Evolutionary conservation across 352 stramenopile genomes (phyloP).

Genomic region (Pythium monospermum): DNA sequence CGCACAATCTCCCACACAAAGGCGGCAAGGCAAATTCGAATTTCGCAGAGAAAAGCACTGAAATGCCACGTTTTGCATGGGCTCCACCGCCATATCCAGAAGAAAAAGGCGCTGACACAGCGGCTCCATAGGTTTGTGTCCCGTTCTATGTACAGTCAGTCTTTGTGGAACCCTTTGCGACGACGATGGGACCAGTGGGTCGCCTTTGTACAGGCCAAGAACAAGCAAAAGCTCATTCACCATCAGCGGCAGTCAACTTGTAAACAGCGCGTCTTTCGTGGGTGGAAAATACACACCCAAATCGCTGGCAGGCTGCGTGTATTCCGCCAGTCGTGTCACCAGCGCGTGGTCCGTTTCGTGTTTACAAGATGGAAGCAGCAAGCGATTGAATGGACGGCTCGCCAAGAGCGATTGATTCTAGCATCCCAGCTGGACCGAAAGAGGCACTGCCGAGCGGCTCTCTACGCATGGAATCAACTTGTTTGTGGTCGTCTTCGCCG

Average conservation of each 20-base stretch:
- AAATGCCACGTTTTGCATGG: no score
- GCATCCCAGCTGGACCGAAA: not conserved
- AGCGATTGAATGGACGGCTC: not conserved
- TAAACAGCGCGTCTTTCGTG: not conserved
- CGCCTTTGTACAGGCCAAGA: not conserved
- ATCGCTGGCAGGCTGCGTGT: not conserved
- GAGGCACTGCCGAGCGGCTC: not conserved
- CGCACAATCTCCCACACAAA: not conserved
- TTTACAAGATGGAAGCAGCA: constrained; percentile 5
- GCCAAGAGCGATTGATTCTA: not conserved
- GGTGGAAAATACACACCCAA: not conserved
- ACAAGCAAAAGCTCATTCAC: not conserved
- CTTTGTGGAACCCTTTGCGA: constrained; percentile 15
- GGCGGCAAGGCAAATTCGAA: constrained; percentile 3
- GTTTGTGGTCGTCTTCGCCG: not conserved
- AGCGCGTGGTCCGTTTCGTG: no score
- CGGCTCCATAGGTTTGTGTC: not conserved
- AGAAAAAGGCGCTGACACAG: not conserved
- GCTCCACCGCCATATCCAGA: not conserved
- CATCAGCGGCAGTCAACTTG: not conserved
- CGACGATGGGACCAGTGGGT: constrained; percentile 7
- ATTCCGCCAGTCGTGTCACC: no score
- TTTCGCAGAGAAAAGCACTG: not conserved
- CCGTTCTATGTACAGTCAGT: not conserved
- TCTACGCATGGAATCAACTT: not conserved